Conservation (phyloP, 2,329 filamentous ascomycete genomes). For the Colletotrichum eremochloae region DNA sequence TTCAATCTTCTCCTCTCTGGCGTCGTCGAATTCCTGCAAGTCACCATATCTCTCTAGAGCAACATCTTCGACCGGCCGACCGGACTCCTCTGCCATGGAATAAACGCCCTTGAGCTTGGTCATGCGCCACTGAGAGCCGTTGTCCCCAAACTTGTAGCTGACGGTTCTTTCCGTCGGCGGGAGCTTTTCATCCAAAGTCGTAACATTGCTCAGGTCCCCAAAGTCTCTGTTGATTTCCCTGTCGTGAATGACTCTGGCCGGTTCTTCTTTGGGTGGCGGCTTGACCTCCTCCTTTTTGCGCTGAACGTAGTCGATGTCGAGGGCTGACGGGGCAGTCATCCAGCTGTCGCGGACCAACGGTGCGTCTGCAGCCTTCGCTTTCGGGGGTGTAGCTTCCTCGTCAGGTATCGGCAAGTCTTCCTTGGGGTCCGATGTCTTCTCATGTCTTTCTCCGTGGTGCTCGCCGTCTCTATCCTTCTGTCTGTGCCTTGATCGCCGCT, state of each 20-base stretch:
- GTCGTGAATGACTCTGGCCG: conserved; percentile 79
- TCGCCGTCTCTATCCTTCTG: conserved; percentile 43
- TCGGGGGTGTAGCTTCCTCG: conserved; percentile 53
- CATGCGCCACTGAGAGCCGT: conserved; percentile 95
- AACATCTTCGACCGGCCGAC: conserved; percentile 82
- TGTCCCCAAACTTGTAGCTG: conserved; percentile 88
- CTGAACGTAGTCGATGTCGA: conserved; percentile 86
- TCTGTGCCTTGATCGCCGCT: conserved; percentile 49
- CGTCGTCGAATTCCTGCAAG: conserved; percentile 89
- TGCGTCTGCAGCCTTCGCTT: conserved; percentile 47
- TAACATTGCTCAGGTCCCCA: conserved; percentile 70
- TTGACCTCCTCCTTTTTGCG: conserved; percentile 68
- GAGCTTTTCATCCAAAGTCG: conserved; percentile 59
- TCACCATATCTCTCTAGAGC: conserved; percentile 86
- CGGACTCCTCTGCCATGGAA: conserved; percentile 79
- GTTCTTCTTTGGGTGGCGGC: conserved; percentile 67
- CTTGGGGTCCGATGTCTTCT: conserved; percentile 62
- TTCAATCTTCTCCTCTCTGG: conserved; percentile 92
- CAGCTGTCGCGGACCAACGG: conserved; percentile 82
- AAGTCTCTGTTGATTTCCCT: conserved; percentile 83
- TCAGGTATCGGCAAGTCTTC: conserved; percentile 65
- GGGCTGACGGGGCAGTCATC: conserved; percentile 85
- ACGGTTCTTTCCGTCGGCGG: conserved; percentile 68
- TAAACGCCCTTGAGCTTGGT: conserved; percentile 92
- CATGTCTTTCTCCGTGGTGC: conserved; percentile 46